Conservation (phyloP, 1,139 yeast genomes). For the Hemisphaericaspora subhashii region DNA sequence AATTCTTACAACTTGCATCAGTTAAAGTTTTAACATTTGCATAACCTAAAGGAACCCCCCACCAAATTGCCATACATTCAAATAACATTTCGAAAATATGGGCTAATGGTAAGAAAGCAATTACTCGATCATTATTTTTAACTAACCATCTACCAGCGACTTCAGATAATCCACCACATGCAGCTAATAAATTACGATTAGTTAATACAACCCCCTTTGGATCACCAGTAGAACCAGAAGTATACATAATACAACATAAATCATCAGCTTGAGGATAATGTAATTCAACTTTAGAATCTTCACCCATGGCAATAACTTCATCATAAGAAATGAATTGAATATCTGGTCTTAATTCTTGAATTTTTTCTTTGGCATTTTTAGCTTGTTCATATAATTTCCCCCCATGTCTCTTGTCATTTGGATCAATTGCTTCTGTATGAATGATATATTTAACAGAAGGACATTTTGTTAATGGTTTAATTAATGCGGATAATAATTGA, state of each 20-base stretch:
- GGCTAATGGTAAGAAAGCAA: slow-evolving; percentile 92
- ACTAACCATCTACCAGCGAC: slow-evolving; percentile 59
- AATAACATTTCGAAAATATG: slow-evolving; percentile 92
- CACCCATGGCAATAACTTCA: slow-evolving; percentile 69
- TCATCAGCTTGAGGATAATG: slow-evolving; percentile 70
- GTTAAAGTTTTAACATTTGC: slow-evolving; percentile 92
- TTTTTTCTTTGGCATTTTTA: slow-evolving; percentile 53
- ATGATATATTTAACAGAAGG: slow-evolving; percentile 64
- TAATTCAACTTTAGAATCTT: slow-evolving; percentile 35
- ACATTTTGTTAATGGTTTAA: slow-evolving; percentile 72
- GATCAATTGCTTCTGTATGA: slow-evolving; percentile 63
- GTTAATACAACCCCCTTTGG: slow-evolving; percentile 95
- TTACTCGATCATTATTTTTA: slow-evolving; percentile 60
- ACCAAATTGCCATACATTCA: slow-evolving; percentile 74
- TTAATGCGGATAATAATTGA: slow-evolving; percentile 60
- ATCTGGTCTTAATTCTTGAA: slow-evolving; percentile 73
- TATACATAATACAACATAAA: slow-evolving; percentile 91
- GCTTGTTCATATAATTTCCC: slow-evolving; percentile 62
- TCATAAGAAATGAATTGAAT: slow-evolving; percentile 62
- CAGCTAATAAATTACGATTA: slow-evolving; percentile 77
- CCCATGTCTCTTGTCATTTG: slow-evolving; percentile 60
- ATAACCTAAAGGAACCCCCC: slow-evolving; percentile 92
- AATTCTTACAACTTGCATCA: slow-evolving; percentile 77
- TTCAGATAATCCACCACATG: slow-evolving; percentile 77
- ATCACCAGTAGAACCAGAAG: slow-evolving; percentile 96